Base-by-base conservation (phyloP, 2,329 filamentous ascomycete species). In the Rhinocladiella similis region DNA sequence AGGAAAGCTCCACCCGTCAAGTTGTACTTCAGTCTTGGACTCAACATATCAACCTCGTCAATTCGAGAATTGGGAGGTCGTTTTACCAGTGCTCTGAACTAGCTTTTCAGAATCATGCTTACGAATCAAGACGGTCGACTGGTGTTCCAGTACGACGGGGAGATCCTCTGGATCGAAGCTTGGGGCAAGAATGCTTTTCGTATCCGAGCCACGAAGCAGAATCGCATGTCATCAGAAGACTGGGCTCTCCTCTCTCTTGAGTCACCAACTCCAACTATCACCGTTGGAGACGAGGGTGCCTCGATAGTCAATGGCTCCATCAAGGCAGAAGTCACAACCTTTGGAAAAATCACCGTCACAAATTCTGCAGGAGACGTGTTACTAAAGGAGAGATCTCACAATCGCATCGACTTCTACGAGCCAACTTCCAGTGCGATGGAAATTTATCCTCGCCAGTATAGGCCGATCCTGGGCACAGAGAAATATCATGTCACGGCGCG, bases 351-450 rank as follows among this genome's bases (percentile, higher is more conserved):
- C 36, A 77, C 71, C 33, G 72, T 84, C 52, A 72, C 69, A 61
- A 73, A 81, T 60, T 58, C 66, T 1, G 70, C 66, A 1, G 75
- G 74, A 35, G 73, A 72, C 22, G 64, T 74, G 10, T 63, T 84
- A 1, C 69, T 84, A 0, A 80, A 83, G 57, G 82, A 84, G 60
- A 83, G 79, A 64, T 70, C 74, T 27, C 77, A 82, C 20, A 73
- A 79, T 57, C 74, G 81, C 5, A 65, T 67, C 29, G 80, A 86
- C 58, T 70, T 78, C 2, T 65, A 67, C 3, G 83, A 86, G 60
- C 81, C 83, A 0, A 84, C 84, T 66, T 82, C 79, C 68, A 84
- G 80, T 60, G 78, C 83, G 0, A 70, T 86, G 2, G 71, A 78
- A 7, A 70, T 86, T 16, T 74, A 83, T 57, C 80, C 81, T 1